These are phyloP conservation scores for Leptographium radiaticola DNA, from an alignment of 2,329 filamentous ascomycete genomes.

Conservation along the genomic window DNA sequence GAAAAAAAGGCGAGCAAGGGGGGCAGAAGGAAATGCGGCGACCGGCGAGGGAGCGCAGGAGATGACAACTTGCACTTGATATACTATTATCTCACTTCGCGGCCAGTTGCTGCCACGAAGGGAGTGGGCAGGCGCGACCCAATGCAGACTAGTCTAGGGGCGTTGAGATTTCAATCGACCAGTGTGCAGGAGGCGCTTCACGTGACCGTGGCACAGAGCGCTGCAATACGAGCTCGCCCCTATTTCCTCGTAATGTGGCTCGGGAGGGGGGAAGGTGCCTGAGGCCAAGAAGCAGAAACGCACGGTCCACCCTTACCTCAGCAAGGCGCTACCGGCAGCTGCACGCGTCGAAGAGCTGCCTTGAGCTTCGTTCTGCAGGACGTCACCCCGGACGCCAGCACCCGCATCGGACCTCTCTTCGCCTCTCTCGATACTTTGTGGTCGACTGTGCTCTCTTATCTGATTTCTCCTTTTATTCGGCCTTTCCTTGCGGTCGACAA, in stretches of 20 bases:
- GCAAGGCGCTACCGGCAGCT: background rate
- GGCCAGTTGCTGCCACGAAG: background rate
- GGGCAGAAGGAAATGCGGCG: background rate
- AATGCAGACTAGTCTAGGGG: too few species aligned
- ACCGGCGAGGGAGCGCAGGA: background rate
- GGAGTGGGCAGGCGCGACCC: background rate
- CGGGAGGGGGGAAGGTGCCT: too few species aligned
- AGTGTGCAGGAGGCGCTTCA: too few species aligned
- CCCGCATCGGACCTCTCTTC: background rate
- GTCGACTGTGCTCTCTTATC: background rate
- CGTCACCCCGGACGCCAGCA: background rate
- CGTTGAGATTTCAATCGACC: too few species aligned
- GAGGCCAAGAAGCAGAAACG: background rate
- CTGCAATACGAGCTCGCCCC: too few species aligned
- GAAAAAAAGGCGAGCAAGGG: background rate
- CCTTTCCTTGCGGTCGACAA: background rate
- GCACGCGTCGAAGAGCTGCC: slow-evolving; percentile 12
- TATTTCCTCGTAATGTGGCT: too few species aligned
- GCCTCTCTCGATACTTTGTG: background rate
- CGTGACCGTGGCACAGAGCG: too few species aligned
- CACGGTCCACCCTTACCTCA: background rate
- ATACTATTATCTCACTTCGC: too few species aligned
- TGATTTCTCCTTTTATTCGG: background rate
- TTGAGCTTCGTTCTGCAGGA: slow-evolving; percentile 6
- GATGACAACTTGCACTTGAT: too few species aligned